Percentiles rank a stretch among this genome's conserved stretches.
Evolutionary conservation across 176 grass and related monocot species (phyloP).

Genomic region (Stipa capillata): DNA sequence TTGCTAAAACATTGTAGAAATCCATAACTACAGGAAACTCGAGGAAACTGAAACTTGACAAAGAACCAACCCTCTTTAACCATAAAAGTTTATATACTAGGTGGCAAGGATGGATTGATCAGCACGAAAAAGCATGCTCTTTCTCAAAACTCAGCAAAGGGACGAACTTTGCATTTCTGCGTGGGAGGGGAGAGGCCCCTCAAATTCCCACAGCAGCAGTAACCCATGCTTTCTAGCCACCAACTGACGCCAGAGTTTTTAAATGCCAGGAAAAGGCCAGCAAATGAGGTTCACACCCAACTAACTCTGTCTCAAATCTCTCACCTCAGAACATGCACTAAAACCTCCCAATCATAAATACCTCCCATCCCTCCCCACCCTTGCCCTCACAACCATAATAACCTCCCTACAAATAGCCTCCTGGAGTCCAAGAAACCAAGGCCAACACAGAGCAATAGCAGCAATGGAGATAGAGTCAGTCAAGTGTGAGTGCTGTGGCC

Average conservation of each 20-base stretch:
- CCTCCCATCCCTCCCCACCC: constrained; percentile 11
- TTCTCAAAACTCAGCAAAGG: constrained; percentile 39
- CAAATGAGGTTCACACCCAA: constrained; percentile 59
- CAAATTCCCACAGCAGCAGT: constrained; percentile 26
- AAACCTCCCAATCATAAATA: constrained; percentile 45
- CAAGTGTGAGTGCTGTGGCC: constrained; percentile 81
- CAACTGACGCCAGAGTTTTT: constrained; percentile 42
- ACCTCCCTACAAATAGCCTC: constrained; percentile 47
- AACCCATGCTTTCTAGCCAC: constrained; percentile 28
- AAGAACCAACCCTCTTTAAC: constrained; percentile 4
- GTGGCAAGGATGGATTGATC: constrained; percentile 7
- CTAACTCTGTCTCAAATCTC: constrained; percentile 60
- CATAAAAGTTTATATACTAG: constrained; percentile 3
- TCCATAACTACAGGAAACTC: constrained; percentile 13
- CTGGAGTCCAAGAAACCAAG: constrained; percentile 31
- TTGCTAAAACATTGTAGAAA: background rate
- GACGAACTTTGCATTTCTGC: constrained; percentile 41
- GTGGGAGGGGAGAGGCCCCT: constrained; percentile 1
- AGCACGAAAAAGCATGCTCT: constrained; percentile 11
- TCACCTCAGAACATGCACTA: constrained; percentile 47
- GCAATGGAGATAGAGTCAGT: constrained; percentile 85
- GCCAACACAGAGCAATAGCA: background rate
- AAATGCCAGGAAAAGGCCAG: constrained; percentile 59
- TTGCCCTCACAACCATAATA: constrained; percentile 49
- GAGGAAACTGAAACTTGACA: constrained; percentile 13